Evolutionary conservation across 768 basidiomycete genomes (phyloP).

Genomic region (Lepiota venenata): DNA sequence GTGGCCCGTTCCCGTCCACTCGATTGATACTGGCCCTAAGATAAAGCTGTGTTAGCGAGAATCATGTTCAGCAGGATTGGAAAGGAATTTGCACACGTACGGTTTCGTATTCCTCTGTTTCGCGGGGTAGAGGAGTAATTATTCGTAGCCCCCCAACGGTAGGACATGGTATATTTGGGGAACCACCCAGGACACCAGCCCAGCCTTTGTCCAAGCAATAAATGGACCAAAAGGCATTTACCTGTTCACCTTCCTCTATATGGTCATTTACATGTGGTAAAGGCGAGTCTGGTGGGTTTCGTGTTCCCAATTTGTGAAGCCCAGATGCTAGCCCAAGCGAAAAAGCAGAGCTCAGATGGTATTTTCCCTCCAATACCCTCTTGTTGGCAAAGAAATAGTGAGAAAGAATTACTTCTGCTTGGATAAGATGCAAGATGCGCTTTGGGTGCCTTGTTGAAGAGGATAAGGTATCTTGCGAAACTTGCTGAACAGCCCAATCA

Average conservation of each 20-base stretch:
- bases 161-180: constrained; percentile 24
- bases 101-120: constrained; percentile 31
- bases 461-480: constrained; percentile 27
- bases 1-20: not conserved
- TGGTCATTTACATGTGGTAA: constrained; percentile 24
- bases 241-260: constrained; percentile 34
- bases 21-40: constrained; percentile 4
- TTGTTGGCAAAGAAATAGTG: constrained; percentile 53
- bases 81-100: constrained; percentile 21
- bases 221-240: constrained; percentile 34
- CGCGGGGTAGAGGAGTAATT: constrained; percentile 38
- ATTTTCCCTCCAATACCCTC: constrained; percentile 42
- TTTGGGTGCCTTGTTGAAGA: constrained; percentile 38
- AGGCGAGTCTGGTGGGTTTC: constrained; percentile 24
- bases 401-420: constrained; percentile 52
- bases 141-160: constrained; percentile 16
- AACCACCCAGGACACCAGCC: constrained; percentile 39
- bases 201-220: constrained; percentile 33
- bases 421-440: constrained; percentile 44
- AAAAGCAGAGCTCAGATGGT: constrained; percentile 36
- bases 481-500: constrained; percentile 36
- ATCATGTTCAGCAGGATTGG: not conserved
- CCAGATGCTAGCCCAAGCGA: constrained; percentile 32
- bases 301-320: constrained; percentile 31
- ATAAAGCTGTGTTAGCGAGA: not conserved